These are phyloP conservation scores for Rhododendron ferrugineum DNA, from an alignment of 148 eudicot genomes.

Conservation along the genomic window DNA sequence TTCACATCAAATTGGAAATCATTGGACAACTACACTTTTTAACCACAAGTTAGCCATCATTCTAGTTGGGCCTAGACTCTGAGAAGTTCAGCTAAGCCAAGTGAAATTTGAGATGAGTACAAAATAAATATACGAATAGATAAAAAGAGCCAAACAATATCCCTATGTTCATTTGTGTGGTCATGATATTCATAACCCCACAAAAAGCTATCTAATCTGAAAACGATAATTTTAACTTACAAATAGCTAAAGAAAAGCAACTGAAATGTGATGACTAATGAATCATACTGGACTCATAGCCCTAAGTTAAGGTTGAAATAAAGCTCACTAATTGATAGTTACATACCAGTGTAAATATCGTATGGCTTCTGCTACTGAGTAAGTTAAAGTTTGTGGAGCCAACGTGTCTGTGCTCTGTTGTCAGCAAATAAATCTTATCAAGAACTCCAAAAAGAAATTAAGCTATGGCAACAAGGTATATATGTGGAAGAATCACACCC, in stretches of 20 bases:
- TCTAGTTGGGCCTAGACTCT: background rate
- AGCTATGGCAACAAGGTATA: background rate
- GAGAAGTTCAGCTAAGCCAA: background rate
- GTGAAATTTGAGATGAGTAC: background rate
- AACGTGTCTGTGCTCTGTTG: conserved; percentile 96
- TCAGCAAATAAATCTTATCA: conserved; percentile 14
- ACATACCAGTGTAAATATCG: conserved; percentile 94
- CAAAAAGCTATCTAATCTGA: background rate
- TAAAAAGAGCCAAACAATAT: background rate
- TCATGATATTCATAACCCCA: background rate
- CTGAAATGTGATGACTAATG: background rate
- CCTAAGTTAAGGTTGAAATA: background rate
- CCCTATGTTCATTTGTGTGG: background rate
- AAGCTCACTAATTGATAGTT: background rate
- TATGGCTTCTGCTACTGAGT: conserved; percentile 99
- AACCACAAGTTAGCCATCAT: background rate
- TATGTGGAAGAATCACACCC: background rate
- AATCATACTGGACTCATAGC: background rate
- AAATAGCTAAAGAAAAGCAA: background rate
- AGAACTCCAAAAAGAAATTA: background rate
- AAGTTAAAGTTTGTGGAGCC: conserved; percentile 97
- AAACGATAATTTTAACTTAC: background rate
- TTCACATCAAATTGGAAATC: background rate
- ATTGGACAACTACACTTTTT: background rate
- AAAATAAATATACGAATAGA: background rate